These are phyloP conservation scores for Nymphaea colorata DNA, from an alignment of 164 flowering plant genomes.

Conservation along the genomic window DNA sequence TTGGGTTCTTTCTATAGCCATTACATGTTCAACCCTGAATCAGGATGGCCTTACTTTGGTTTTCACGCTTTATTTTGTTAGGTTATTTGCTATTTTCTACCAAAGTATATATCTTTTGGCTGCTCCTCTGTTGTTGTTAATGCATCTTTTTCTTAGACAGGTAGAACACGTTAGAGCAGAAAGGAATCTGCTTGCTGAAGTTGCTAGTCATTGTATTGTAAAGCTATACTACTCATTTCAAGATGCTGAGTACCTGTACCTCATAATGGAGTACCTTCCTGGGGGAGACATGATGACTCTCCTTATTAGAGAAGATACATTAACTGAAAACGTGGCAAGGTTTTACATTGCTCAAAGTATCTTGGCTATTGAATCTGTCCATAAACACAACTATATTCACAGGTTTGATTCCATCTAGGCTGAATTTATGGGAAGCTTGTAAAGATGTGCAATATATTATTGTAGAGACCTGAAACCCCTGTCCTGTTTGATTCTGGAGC, in stretches of 20 bases:
- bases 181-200: constrained; percentile 72
- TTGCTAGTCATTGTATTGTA: constrained; percentile 86
- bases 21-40: neutral
- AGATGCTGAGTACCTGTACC: constrained; percentile 81
- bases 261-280: constrained; percentile 96
- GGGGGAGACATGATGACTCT: constrained; percentile 99
- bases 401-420: constrained; percentile 31
- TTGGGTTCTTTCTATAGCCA: neutral
- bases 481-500: neutral
- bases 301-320: constrained; percentile 89
- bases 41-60: too few relatives aligned
- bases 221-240: constrained; percentile 94
- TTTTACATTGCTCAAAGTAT: constrained; percentile 95
- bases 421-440: neutral
- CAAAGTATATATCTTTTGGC: neutral
- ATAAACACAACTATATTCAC: constrained; percentile 90
- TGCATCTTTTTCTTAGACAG: neutral
- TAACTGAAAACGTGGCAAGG: constrained; percentile 85
- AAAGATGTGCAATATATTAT: neutral
- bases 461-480: neutral
- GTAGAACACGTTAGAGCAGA: constrained; percentile 2
- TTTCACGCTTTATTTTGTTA: neutral
- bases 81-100: neutral
- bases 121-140: neutral
- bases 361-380: constrained; percentile 91